Evolutionary conservation across 331 rosid species (phyloP), one percentile per base, ranked within the genome.

Genomic region (Cydonia oblonga): DNA sequence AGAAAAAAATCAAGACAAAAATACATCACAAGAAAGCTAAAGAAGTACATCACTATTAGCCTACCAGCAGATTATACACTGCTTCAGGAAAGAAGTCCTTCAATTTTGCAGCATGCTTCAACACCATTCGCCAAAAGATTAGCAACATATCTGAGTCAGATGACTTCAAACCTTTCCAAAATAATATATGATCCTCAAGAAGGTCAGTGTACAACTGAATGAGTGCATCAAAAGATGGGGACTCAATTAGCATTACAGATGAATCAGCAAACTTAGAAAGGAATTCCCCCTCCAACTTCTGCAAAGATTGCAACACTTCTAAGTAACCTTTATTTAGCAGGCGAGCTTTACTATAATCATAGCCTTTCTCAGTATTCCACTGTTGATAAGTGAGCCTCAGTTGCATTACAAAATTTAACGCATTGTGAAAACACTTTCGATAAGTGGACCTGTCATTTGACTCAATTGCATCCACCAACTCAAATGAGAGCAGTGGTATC

Each of bases 81-180:
- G 86, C 90, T 78, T 82, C 79, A 11, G 90, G 86, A 74, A 87
- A 87, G 78, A 84, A 68, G 63, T 75, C 78, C 78, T 65, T 69
- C 66, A 93, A 70, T 61, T 82, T 87, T 22, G 54, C 76, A 66
- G 87, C 87, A 75, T 72, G 63, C 77, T 90, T 90, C 79, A 86
- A 79, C 83, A 93, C 76, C 40, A 79, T 87, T 70, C 76, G 90
- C 88, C 88, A 85, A 68, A 86, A 81, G 74, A 93, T 81, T 72
- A 82, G 70, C 74, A 76, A 68, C 72, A 81, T 71, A 61, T 87
- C 97, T 64, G 68, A 71, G 44, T 84, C 81, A 11, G 79, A 86
- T 54, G 85, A 86, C 53, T 57, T 72, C 26, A 87, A 42, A 57
- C 81, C 62, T 56, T 67, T 76, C 97, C 97, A 90, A 72, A 89